phyloP scores from a whole-genome alignment of 1,284 basidiomycete genomes.

The Jaminaea rosea region DNA sequence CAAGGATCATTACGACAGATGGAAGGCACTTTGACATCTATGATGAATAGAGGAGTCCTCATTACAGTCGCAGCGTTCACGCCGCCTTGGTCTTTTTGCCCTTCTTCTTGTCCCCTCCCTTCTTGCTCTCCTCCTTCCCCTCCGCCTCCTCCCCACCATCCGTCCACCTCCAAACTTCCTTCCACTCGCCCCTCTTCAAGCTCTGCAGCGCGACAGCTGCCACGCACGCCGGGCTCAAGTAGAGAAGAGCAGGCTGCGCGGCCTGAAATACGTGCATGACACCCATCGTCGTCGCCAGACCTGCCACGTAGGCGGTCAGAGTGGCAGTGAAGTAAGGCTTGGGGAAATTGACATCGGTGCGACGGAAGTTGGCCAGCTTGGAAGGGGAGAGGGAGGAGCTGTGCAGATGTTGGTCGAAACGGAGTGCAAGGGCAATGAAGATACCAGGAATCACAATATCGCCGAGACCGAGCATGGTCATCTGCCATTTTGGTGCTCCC shows the following conservation, averaged over 20 bases:
- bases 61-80: no score
- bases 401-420: slow-evolving; percentile 65
- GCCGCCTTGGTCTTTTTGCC: slow-evolving; percentile 9
- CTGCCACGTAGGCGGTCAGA: slow-evolving; percentile 67
- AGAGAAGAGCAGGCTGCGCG: slow-evolving; percentile 86
- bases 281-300: slow-evolving; percentile 68
- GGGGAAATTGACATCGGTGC: slow-evolving; percentile 49
- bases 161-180: slow-evolving; percentile 32
- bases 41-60: no score
- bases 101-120: slow-evolving; percentile 6
- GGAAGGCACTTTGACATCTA: no score
- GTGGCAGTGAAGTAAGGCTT: slow-evolving; percentile 73
- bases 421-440: slow-evolving; percentile 76
- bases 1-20: no score
- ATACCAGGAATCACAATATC: slow-evolving; percentile 84
- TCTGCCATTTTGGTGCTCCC: slow-evolving; percentile 52
- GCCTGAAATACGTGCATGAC: slow-evolving; percentile 74
- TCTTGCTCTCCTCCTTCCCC: slow-evolving; percentile 10
- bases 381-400: slow-evolving; percentile 14
- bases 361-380: slow-evolving; percentile 16
- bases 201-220: slow-evolving; percentile 48
- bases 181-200: slow-evolving; percentile 46
- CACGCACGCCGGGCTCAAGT: slow-evolving; percentile 60
- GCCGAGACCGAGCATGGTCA: slow-evolving; percentile 85
- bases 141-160: slow-evolving; percentile 23